Base-by-base conservation (phyloP, 768 basidiomycete species). In the Auricularia cornea region DNA sequence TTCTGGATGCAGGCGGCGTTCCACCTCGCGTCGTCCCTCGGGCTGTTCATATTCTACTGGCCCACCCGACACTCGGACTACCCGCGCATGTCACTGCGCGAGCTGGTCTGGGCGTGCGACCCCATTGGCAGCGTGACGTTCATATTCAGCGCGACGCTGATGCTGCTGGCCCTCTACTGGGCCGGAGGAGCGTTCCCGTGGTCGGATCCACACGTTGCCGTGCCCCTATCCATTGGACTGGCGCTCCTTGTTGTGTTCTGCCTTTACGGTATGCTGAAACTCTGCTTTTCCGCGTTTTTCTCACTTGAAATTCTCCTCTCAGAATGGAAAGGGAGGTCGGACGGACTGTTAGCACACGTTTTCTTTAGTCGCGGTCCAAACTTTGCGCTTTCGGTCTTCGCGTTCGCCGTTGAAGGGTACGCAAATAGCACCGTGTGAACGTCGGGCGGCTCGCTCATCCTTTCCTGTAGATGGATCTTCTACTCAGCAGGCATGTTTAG, bases 1-100 rank as follows among this genome's bases (percentile, higher is more conserved):
- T 64, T 61, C 61, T 64, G 64, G 64, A 62, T 62, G 61, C 61
- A 62, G 32, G 48, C 44, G 6, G 61, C 61, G 23, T 62, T 62
- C 61, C 61, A 62, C 48, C 44, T 52, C 14, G 48, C 52, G 44
- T 23, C 44, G 2, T 44, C 61, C 10, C 52, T 62, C 30, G 61
- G 61, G 20, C 51, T 62, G 44, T 52, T 62, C 26, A 26, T 35
- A 3, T 62, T 61, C 23, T 56, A 60, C 61, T 56, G 29, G 33
- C 60, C 54, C n/a, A 23, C 54, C 6, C 48, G 48, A 2, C 48
- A 32, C 26, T 48, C 44, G 44, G 54, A 48, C 60, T 48, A 59
- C 51, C 52, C 64, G 26, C 38, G 60, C 30, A 64, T 64, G 64
- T 20, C 64, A 10, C 40, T 62, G 29, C 57, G 60, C 30, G 60